Evolutionary conservation across 768 basidiomycete species (phyloP), one percentile per base, ranked within the genome.

Genomic region (Leucocoprinus leucothites): DNA sequence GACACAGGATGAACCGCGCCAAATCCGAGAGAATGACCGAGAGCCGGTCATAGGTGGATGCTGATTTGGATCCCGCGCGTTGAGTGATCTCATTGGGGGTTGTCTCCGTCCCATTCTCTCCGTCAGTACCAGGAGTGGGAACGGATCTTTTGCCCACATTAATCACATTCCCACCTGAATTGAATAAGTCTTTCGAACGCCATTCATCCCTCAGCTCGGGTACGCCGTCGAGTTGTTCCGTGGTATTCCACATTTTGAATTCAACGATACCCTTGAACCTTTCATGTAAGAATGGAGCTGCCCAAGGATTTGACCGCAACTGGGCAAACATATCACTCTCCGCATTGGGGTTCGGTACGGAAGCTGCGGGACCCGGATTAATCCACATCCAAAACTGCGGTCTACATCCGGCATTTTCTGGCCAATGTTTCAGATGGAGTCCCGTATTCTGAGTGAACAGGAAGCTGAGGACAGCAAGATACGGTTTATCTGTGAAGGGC

Each of bases 311-410:
- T 13, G 78, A 71, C 66, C 84, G 86, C 36, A 98, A 81, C 62
- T 85, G 79, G 22, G 84, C 82, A 66, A 82, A 89, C 94, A 98
- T 95, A 64, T 95, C 87, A 24, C 73, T 74, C 51, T 83, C 69
- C 3, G 94, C 96, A 40, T 79, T 79, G 13, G 91, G 89, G 64
- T 95, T 94, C 0, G 93, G 92, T 1, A 94, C 80, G 9, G 89
- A 79, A 0, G 94, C 93, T 13, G 95, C 94, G 2, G 94, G 94
- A n/a, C 94, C 95, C 8, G 96, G 94, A 66, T 96, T 98, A 67
- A 98, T 95, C 96, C 96, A 99, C 47, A 98, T 71, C 94, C 94
- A 98, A 66, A 98, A 90, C 64, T 95, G 84, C 1, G 97, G 92
- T 34, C 94, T 81, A 69, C 97, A 99, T 6, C 74, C 72, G 0